phyloP scores from a whole-genome alignment of 768 basidiomycete species.

The Suillus clintonianus region DNA sequence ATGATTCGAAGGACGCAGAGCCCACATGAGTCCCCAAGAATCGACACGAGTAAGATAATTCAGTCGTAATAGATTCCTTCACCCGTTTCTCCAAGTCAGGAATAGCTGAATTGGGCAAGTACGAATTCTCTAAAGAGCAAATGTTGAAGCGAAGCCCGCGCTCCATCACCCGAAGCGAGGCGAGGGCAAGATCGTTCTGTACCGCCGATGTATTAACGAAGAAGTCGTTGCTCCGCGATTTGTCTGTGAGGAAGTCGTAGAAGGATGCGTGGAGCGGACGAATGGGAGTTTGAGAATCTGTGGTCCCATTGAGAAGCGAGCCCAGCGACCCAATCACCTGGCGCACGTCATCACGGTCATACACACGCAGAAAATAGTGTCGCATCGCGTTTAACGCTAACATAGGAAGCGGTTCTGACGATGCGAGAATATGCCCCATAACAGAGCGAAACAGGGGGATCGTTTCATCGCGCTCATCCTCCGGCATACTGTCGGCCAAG shows the following conservation, averaged over 20 bases:
- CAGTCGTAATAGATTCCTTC: constrained; percentile 20
- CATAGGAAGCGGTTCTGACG: constrained; percentile 3
- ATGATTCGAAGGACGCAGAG: neutral
- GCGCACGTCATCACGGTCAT: neutral
- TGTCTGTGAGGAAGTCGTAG: constrained; percentile 23
- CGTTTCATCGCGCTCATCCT: neutral
- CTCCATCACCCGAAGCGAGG: constrained; percentile 28
- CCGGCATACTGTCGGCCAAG: neutral
- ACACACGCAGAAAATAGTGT: neutral
- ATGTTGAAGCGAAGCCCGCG: constrained; percentile 13
- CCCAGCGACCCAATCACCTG: neutral
- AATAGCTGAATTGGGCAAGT: constrained; percentile 24
- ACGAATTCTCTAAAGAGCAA: constrained; percentile 24
- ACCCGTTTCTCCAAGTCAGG: constrained; percentile 13
- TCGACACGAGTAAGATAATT: constrained; percentile 32
- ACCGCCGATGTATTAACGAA: constrained; percentile 1
- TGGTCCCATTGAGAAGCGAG: constrained; percentile 6
- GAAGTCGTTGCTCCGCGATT: constrained; percentile 12
- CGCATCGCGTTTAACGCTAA: neutral
- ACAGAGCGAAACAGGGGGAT: constrained; percentile 1
- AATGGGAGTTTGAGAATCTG: constrained; percentile 3
- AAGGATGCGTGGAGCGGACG: constrained; percentile 27
- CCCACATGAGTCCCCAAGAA: constrained; percentile 33
- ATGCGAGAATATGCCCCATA: neutral
- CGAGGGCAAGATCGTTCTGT: constrained; percentile 10